Evolutionary conservation across 1,284 basidiomycete genomes (phyloP), one percentile per base, ranked within the genome.

Genomic region (Exsudoporus floridanus): DNA sequence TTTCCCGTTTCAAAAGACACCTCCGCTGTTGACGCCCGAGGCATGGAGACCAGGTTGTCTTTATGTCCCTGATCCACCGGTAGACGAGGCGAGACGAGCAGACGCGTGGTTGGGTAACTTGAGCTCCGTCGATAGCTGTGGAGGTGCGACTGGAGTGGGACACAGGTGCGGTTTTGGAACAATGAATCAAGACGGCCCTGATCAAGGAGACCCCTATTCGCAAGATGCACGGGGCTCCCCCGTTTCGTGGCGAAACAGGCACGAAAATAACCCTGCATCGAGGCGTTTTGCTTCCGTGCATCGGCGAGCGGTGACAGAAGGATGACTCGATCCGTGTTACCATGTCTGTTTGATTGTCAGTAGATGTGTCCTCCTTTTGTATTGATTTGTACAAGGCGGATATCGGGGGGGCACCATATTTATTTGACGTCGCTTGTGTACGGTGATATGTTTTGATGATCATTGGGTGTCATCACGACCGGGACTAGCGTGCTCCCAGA

Each of bases 251-350:
- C 49, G 54, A 8, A 53, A 63, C n/a, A 64, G 49, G 43, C 35
- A 60, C 23, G 49, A 64, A 10, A 62, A 63, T n/a, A 42, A 60
- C 33, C 60, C 59, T 28, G 52, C 60, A 4, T 64, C 60, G 25
- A 54, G 50, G 18, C 50, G 57, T 13, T 44, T 54, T 7, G 13
- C 14, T 2, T 36, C 36, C 10, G 42, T 10, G n/a, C 53, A 58
- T 35, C 47, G 40, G 36, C 64, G 57, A 4, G 42, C 48, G 12
- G 25, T 31, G 53, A 62, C 56, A 4, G 28, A 46, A 4, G 50
- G 50, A 23, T 50, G 7, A 39, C 4, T 10, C 43, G 19, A 9
- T 34, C 23, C 16, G 19, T 7, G 6, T 19, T 19, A 19, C 31
- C 6, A 19, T 38, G 7, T 9, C 5, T 27, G n/a, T 31, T 23